phyloP scores from a whole-genome alignment of 495 filamentous ascomycete species.

The Aspergillus asperescens region DNA sequence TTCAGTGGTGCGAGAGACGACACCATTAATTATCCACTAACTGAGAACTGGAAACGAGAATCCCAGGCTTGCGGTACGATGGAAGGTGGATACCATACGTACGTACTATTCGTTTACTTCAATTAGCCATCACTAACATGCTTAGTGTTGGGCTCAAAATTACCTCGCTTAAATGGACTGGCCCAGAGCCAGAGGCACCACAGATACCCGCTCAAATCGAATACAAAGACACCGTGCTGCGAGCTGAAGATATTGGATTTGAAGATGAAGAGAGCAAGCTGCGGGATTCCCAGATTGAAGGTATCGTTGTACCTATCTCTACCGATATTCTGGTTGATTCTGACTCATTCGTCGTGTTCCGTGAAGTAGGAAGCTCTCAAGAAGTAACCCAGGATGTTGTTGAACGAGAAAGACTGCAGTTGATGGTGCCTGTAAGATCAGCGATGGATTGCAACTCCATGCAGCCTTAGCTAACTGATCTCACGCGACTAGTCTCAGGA shows the following conservation, averaged over 20 bases:
- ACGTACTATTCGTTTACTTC: background rate
- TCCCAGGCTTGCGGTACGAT: constrained; percentile 25
- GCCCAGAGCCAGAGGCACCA: constrained; percentile 22
- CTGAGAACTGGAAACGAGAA: constrained; percentile 33
- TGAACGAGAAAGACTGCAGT: constrained; percentile 20
- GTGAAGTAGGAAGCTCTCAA: background rate
- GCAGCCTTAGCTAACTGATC: background rate
- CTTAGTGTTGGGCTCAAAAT: constrained; percentile 32
- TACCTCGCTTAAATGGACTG: constrained; percentile 29
- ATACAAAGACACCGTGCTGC: constrained; percentile 21
- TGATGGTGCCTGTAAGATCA: constrained; percentile 24
- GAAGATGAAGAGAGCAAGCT: constrained; percentile 6
- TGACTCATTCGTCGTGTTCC: background rate
- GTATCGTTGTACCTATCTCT: background rate
- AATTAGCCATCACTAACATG: background rate
- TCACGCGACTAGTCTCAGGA: constrained; percentile 14
- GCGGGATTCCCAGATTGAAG: background rate
- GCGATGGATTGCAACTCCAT: background rate
- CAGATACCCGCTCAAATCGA: constrained; percentile 24
- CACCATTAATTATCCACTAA: constrained; percentile 32
- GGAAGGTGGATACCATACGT: constrained; percentile 36
- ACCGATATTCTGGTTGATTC: background rate
- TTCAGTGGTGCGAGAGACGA: constrained; percentile 28
- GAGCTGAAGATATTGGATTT: constrained; percentile 23
- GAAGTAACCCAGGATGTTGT: constrained; percentile 22